Conservation (phyloP, 495 filamentous ascomycete species). For the Neurospora cerealis region DNA sequence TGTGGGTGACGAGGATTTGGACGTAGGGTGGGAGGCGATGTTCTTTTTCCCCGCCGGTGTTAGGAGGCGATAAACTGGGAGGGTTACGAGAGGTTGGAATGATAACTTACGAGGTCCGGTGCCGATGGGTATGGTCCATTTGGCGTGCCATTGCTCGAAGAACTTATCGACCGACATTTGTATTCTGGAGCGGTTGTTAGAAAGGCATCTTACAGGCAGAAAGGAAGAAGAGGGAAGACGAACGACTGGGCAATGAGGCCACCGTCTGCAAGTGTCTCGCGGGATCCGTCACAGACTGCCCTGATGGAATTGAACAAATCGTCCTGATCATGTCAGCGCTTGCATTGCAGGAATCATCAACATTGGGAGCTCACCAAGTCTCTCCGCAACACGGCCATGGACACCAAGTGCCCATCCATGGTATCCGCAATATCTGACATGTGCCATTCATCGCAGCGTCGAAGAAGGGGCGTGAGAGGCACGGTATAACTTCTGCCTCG, state of each 20-base stretch:
- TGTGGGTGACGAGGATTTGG: slow-evolving; percentile 64
- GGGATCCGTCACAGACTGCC: slow-evolving; percentile 49
- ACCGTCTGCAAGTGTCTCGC: slow-evolving; percentile 35
- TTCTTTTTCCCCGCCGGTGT: slow-evolving; percentile 23
- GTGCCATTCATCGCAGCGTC: slow-evolving; percentile 61
- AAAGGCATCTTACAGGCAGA: not conserved
- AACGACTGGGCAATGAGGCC: slow-evolving; percentile 48
- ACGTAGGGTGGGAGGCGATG: slow-evolving; percentile 60
- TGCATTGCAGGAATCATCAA: not conserved
- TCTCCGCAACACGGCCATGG: slow-evolving; percentile 56
- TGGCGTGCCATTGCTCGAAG: slow-evolving; percentile 51
- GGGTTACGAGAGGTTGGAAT: not conserved
- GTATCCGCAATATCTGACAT: slow-evolving; percentile 49
- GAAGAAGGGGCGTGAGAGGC: slow-evolving; percentile 51
- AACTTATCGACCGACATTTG: slow-evolving; percentile 52
- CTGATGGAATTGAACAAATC: slow-evolving; percentile 50
- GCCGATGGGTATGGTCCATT: slow-evolving; percentile 50
- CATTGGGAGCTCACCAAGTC: slow-evolving; percentile 45
- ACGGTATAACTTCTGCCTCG: slow-evolving; percentile 59
- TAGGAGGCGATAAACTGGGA: not conserved
- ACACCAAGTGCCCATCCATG: slow-evolving; percentile 59
- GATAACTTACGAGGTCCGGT: slow-evolving; percentile 39
- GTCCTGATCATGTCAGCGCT: slow-evolving; percentile 33
- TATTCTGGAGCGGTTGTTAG: slow-evolving; percentile 29
- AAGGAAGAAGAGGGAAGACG: slow-evolving; percentile 6